Conservation (phyloP, 2,329 filamentous ascomycete species). For the Aspergillus quadricinctus region DNA sequence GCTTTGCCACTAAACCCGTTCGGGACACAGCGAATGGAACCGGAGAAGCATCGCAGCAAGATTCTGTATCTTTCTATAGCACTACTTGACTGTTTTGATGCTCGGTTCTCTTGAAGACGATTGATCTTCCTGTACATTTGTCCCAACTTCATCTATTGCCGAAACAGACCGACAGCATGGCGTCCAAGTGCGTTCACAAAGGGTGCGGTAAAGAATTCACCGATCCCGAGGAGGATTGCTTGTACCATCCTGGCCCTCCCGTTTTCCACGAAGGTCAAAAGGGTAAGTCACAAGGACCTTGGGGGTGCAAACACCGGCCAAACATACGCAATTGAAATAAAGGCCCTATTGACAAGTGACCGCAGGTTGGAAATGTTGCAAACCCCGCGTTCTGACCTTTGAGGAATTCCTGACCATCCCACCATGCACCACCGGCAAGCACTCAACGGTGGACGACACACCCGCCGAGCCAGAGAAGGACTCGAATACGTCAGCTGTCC, state of each 20-base stretch:
- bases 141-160: background rate
- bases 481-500: constrained; percentile 9
- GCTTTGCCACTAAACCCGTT: constrained; percentile 34
- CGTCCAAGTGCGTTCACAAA: constrained; percentile 84
- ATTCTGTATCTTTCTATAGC: constrained; percentile 7
- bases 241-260: constrained; percentile 89
- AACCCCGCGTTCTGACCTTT: constrained; percentile 91
- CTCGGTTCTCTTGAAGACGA: constrained; percentile 2
- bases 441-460: constrained; percentile 79
- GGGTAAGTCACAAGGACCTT: constrained; percentile 57
- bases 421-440: constrained; percentile 88
- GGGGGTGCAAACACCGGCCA: constrained; percentile 18
- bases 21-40: constrained; percentile 12
- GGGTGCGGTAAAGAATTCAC: constrained; percentile 87
- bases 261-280: constrained; percentile 98
- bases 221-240: constrained; percentile 75
- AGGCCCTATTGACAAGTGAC: constrained; percentile 4
- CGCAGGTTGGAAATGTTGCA: constrained; percentile 97
- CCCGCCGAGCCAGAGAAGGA: constrained; percentile 46
- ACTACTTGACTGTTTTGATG: background rate
- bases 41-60: background rate
- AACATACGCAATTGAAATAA: background rate
- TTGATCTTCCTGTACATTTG: constrained; percentile 1
- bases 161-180: constrained; percentile 23
- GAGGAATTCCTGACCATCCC: constrained; percentile 94